phyloP scores from a whole-genome alignment of 2,329 filamentous ascomycete genomes.

The Diaporthe sp. region DNA sequence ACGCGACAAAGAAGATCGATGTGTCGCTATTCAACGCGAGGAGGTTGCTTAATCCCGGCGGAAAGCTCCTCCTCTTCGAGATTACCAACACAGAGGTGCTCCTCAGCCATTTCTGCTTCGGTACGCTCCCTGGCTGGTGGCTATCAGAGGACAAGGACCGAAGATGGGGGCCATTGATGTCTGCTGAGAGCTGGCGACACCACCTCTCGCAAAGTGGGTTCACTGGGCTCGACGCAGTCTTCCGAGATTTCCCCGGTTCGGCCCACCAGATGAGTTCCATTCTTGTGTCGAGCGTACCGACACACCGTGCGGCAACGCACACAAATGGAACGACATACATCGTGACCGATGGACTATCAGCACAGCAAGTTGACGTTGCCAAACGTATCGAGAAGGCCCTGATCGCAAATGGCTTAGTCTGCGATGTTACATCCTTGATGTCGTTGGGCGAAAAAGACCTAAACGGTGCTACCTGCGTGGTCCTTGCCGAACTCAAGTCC shows the following conservation, averaged over 20 bases:
- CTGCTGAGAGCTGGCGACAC: constrained; percentile 37
- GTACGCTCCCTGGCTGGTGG: constrained; percentile 47
- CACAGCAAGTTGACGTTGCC: constrained; percentile 22
- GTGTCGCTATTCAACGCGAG: constrained; percentile 40
- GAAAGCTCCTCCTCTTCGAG: constrained; percentile 45
- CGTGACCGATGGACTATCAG: constrained; percentile 20
- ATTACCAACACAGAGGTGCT: constrained; percentile 38
- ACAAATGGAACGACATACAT: neutral
- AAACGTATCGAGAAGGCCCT: neutral
- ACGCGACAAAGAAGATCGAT: constrained; percentile 43
- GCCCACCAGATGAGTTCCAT: constrained; percentile 32
- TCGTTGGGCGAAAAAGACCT: constrained; percentile 25
- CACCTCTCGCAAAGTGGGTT: constrained; percentile 37
- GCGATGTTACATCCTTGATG: constrained; percentile 25
- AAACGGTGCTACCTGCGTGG: constrained; percentile 36
- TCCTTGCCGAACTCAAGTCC: constrained; percentile 39
- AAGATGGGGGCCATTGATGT: constrained; percentile 40
- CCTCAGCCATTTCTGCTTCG: constrained; percentile 41
- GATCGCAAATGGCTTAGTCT: neutral
- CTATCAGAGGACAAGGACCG: constrained; percentile 43
- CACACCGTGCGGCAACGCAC: neutral
- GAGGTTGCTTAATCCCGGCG: constrained; percentile 44
- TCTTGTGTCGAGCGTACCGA: constrained; percentile 39
- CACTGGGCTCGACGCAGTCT: constrained; percentile 39
- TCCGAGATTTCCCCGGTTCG: constrained; percentile 39